These are phyloP conservation scores for Phanerochaete sordida DNA, from an alignment of 768 basidiomycete genomes.

Conservation along the genomic window DNA sequence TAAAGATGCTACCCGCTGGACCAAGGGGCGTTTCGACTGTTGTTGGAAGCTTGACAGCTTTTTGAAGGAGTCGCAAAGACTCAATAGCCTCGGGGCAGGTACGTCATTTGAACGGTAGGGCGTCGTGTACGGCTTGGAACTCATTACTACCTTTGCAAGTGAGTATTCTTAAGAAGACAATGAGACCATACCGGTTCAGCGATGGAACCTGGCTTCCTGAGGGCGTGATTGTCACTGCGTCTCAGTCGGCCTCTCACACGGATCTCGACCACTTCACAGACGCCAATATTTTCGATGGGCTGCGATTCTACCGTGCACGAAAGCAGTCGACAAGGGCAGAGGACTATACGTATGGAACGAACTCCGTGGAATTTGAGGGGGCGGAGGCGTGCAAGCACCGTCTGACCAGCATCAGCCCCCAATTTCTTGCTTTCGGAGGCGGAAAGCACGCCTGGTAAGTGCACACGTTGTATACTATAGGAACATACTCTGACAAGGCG, in stretches of 20 bases:
- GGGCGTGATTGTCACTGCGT: slow-evolving; percentile 19
- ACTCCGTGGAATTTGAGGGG: no score
- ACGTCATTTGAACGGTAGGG: slow-evolving; percentile 3
- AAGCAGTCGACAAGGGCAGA: no score
- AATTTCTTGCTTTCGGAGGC: no score
- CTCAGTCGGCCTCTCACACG: slow-evolving; percentile 15
- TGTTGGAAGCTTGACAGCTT: slow-evolving; percentile 33
- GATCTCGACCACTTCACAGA: slow-evolving; percentile 20
- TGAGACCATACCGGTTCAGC: slow-evolving; percentile 30
- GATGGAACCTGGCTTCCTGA: slow-evolving; percentile 28
- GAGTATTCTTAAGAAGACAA: slow-evolving; percentile 24
- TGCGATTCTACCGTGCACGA: slow-evolving; percentile 40
- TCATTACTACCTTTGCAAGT: slow-evolving; percentile 14
- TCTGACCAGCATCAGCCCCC: no score
- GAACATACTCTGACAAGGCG: no score
- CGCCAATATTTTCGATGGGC: slow-evolving; percentile 36
- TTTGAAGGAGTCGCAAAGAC: slow-evolving; percentile 26
- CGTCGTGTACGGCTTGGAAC: no score
- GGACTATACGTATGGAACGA: no score
- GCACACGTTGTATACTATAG: no score
- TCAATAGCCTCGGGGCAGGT: slow-evolving; percentile 21
- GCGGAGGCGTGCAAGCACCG: no score
- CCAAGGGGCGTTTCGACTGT: slow-evolving; percentile 21
- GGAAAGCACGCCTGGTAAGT: no score
- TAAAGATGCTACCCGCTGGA: slow-evolving; percentile 6